Percentiles rank a stretch among this genome's conserved stretches.
Evolutionary conservation across 1,284 basidiomycete genomes (phyloP).

Genomic region (Ustilago sp.): DNA sequence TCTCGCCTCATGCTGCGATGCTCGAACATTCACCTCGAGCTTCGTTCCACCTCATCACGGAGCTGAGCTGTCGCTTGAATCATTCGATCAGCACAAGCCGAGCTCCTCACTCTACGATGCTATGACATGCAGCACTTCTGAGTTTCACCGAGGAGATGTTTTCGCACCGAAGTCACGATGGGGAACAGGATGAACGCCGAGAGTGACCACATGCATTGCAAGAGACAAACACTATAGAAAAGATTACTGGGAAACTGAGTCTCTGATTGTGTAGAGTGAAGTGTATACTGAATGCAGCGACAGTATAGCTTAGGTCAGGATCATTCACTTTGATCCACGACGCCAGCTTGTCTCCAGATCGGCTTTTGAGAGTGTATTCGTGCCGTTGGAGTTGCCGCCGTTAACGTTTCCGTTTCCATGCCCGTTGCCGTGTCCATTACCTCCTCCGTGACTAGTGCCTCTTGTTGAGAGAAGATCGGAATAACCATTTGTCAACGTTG

Average conservation of each 20-base stretch:
- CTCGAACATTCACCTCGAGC: too few species aligned
- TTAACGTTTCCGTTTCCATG: constrained; percentile 13
- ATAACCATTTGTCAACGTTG: constrained; percentile 3
- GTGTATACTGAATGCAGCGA: constrained; percentile 7
- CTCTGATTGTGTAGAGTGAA: not conserved
- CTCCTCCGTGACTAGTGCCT: constrained; percentile 4
- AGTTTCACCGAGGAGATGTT: too few species aligned
- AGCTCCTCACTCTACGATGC: too few species aligned
- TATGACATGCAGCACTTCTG: too few species aligned
- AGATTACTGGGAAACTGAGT: not conserved
- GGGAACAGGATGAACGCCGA: not conserved
- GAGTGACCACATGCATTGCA: not conserved
- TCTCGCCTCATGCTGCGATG: too few species aligned
- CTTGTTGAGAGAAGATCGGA: constrained; percentile 12
- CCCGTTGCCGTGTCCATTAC: constrained; percentile 6
- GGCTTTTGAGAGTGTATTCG: constrained; percentile 25
- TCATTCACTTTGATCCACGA: constrained; percentile 34
- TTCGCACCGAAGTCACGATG: not conserved
- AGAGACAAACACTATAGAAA: not conserved
- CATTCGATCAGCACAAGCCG: too few species aligned
- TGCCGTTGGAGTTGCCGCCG: constrained; percentile 7
- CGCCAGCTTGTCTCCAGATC: constrained; percentile 49
- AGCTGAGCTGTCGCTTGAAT: too few species aligned
- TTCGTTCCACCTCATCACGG: too few species aligned
- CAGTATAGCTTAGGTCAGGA: not conserved